A percentile compares a stretch with the other conserved stretches of the same genome.
phyloP scores from a whole-genome alignment of 768 basidiomycete species.

The Multifurca ochricompacta region DNA sequence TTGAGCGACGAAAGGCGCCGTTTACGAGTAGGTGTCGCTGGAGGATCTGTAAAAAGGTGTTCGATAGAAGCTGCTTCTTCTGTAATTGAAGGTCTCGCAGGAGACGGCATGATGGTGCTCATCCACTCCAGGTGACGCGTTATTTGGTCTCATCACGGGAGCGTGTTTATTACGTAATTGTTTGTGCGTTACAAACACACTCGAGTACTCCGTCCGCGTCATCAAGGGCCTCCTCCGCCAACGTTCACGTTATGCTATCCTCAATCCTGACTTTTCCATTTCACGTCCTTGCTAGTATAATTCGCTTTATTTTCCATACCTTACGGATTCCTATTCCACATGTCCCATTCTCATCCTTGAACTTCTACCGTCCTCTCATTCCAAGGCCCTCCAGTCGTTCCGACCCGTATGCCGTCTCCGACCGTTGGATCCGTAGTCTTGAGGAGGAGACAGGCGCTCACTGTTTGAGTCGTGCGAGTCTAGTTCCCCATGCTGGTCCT shows the following conservation, averaged over 20 bases:
- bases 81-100: slow-evolving; percentile 28
- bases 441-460: slow-evolving; percentile 83
- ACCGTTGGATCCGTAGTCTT: slow-evolving; percentile 70
- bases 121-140: neutral
- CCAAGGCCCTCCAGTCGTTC: slow-evolving; percentile 26
- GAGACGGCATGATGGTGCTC: slow-evolving; percentile 29
- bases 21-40: slow-evolving; percentile 22
- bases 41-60: slow-evolving; percentile 36
- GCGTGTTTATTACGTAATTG: slow-evolving; percentile 12
- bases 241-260: slow-evolving; percentile 1
- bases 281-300: slow-evolving; percentile 47
- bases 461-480: slow-evolving; percentile 38
- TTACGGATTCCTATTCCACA: slow-evolving; percentile 60
- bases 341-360: slow-evolving; percentile 40
- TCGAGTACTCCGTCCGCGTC: neutral
- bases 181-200: neutral
- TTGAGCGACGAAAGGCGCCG: slow-evolving; percentile 5
- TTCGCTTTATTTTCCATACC: slow-evolving; percentile 58
- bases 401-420: slow-evolving; percentile 49
- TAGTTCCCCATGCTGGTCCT: slow-evolving; percentile 34
- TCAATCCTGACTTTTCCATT: slow-evolving; percentile 52
- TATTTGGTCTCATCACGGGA: slow-evolving; percentile 11
- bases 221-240: neutral
- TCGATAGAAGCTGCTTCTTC: slow-evolving; percentile 59
- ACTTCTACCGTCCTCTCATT: slow-evolving; percentile 37